Evolutionary conservation across 2,329 filamentous ascomycete genomes (phyloP), one percentile per base, ranked within the genome.

Genomic region (Byssoonygena ceratinophila): DNA sequence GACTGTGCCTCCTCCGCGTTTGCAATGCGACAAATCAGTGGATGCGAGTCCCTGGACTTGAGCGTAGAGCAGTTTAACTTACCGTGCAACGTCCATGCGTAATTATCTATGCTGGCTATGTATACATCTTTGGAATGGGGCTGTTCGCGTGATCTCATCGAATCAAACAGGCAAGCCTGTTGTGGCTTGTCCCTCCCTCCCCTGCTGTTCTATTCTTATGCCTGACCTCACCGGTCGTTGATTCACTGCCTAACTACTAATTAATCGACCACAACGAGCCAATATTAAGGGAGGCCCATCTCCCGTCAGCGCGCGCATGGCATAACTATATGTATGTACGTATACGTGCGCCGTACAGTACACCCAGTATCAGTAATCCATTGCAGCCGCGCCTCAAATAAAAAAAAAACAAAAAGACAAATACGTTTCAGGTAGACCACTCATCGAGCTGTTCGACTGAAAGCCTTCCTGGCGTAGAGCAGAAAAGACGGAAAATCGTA

Each of bases 91-190:
- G n/a, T n/a, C n/a, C n/a, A n/a, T n/a, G n/a, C n/a, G n/a, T n/a
- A n/a, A n/a, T n/a, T n/a, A n/a, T n/a, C n/a, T n/a, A n/a, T n/a
- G n/a, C n/a, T n/a, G n/a, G n/a, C n/a, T n/a, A n/a, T n/a, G n/a
- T n/a, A n/a, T n/a, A n/a, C n/a, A n/a, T n/a, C n/a, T n/a, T n/a
- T n/a, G n/a, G n/a, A n/a, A 47, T 27, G 45, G 31, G 31, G 31
- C 32, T 20, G 45, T 47, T 47, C 31, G 45, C 32, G 44, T 22
- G 31, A 46, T 46, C 44, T 16, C 32, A 23, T 40, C 36, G 18
- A 49, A 49, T 49, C 46, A 49, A n/a, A 34, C 46, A 49, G 31
- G 32, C 46, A 48, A 9, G 45, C 31, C 23, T 32, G 43, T 14
- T 41, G 39, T 36, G 27, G 27, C 27, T 31, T 31, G 6, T 31